A percentile compares a stretch with the other conserved stretches of the same genome.
These are phyloP conservation scores for Aureobasidium pullulans DNA, from an alignment of 2,329 filamentous ascomycete species.

Conservation along the genomic window DNA sequence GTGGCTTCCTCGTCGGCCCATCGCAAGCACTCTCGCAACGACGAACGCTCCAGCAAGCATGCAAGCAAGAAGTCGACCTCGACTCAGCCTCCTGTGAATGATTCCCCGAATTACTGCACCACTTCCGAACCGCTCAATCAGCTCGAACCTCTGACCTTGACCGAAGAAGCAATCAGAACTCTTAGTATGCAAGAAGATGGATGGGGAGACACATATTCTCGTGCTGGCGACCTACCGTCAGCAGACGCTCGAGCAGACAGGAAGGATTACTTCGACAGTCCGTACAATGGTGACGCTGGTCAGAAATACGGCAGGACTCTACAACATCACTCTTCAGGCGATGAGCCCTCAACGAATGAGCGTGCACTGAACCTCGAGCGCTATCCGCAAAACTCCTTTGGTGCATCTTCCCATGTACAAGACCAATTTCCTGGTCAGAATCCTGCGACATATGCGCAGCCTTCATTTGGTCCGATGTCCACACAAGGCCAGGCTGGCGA, in stretches of 20 bases:
- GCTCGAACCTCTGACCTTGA: conserved; percentile 21
- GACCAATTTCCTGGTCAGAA: conserved; percentile 55
- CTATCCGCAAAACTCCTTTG: neutral
- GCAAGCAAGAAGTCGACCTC: conserved; percentile 22
- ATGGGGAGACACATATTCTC: conserved; percentile 21
- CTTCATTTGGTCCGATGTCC: conserved; percentile 33
- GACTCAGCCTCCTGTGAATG: conserved; percentile 18
- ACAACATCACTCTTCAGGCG: neutral
- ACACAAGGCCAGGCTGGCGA: conserved; percentile 46
- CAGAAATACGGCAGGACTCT: neutral
- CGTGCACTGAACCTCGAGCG: neutral
- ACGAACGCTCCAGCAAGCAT: conserved; percentile 16
- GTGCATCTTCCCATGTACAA: conserved; percentile 22
- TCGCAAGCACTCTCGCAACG: conserved; percentile 24
- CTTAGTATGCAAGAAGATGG: conserved; percentile 24
- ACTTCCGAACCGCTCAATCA: conserved; percentile 19
- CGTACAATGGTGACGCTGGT: neutral
- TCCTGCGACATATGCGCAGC: conserved; percentile 36
- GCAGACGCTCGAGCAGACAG: neutral
- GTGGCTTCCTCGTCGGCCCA: conserved; percentile 29
- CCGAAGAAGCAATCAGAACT: conserved; percentile 27
- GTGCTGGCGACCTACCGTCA: neutral
- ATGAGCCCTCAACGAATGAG: neutral
- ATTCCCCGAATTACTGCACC: conserved; percentile 30
- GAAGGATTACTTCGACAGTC: neutral